These are phyloP conservation scores for Leucocoprinus leucothites DNA, from an alignment of 768 basidiomycete species.

Conservation along the genomic window DNA sequence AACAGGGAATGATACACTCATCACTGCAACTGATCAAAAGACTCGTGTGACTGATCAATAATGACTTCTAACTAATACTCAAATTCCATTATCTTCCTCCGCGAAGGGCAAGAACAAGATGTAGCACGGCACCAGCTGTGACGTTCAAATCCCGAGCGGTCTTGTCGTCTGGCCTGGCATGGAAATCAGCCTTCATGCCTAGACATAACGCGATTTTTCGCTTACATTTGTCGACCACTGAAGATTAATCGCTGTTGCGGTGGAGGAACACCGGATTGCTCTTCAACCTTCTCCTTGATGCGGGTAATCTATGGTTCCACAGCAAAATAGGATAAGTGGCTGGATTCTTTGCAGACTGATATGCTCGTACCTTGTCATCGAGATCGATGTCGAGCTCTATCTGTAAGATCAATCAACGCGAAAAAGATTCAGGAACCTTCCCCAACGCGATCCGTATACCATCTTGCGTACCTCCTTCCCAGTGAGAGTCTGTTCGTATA, in stretches of 20 bases:
- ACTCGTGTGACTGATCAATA: background rate
- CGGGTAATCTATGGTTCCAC: constrained; percentile 65
- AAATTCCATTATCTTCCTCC: constrained; percentile 56
- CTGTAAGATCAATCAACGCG: constrained; percentile 31
- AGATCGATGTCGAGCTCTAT: constrained; percentile 95
- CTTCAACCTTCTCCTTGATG: constrained; percentile 98
- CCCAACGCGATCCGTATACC: constrained; percentile 1
- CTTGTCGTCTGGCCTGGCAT: constrained; percentile 87
- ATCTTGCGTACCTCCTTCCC: constrained; percentile 82
- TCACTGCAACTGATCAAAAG: background rate
- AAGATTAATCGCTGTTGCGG: constrained; percentile 94
- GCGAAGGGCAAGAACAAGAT: constrained; percentile 93
- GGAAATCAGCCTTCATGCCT: background rate
- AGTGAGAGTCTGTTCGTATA: constrained; percentile 71
- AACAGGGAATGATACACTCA: constrained; percentile 9
- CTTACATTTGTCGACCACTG: constrained; percentile 89
- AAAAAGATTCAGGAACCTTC: constrained; percentile 11
- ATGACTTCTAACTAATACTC: background rate
- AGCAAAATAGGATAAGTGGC: background rate
- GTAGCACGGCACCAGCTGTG: constrained; percentile 80
- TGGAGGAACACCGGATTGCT: constrained; percentile 97
- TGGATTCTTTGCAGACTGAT: background rate
- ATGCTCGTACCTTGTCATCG: constrained; percentile 69
- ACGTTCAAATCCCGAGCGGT: constrained; percentile 83
- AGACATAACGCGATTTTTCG: constrained; percentile 5